Percentiles rank a stretch among this genome's conserved stretches.
Conservation (phyloP, 768 basidiomycete species). For the Boletus barrowsii region DNA sequence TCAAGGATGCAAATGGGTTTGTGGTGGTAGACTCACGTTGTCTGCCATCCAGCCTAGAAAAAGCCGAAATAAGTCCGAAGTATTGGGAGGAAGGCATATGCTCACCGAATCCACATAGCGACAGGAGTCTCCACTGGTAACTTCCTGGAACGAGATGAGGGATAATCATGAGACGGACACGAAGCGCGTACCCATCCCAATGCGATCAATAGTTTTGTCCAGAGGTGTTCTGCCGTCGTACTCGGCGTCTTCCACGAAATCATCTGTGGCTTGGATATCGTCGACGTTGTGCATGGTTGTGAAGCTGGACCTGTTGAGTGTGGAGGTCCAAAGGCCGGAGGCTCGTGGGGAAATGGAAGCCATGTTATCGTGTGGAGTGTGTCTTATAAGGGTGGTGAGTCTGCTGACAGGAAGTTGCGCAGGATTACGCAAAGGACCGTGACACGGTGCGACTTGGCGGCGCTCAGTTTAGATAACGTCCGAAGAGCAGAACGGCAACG, state of each 20-base stretch:
- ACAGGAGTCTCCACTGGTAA: slow-evolving; percentile 80
- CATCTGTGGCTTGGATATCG: slow-evolving; percentile 26
- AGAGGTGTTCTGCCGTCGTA: slow-evolving; percentile 56
- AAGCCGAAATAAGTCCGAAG: neutral
- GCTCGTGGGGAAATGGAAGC: slow-evolving; percentile 44
- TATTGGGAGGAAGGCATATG: neutral
- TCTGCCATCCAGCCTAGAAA: slow-evolving; percentile 86
- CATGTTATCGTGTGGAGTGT: slow-evolving; percentile 25
- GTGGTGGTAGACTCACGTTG: slow-evolving; percentile 54
- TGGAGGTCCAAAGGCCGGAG: slow-evolving; percentile 47
- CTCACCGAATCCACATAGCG: slow-evolving; percentile 87
- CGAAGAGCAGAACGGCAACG: too few relatives aligned
- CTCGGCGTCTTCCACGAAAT: slow-evolving; percentile 19
- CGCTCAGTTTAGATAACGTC: neutral
- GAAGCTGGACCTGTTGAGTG: slow-evolving; percentile 33
- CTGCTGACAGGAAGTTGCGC: slow-evolving; percentile 1
- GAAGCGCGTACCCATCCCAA: slow-evolving; percentile 73
- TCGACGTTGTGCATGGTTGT: slow-evolving; percentile 38
- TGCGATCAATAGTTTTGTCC: slow-evolving; percentile 85
- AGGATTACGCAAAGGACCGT: slow-evolving; percentile 12
- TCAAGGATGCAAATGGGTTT: slow-evolving; percentile 22
- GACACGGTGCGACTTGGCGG: neutral
- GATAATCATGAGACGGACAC: neutral
- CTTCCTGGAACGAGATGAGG: slow-evolving; percentile 40
- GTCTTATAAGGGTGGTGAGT: neutral